Percentiles rank a stretch among this genome's conserved stretches.
Conservation (phyloP, 2,329 filamentous ascomycete species). For the Hymenoscyphus occultus region DNA sequence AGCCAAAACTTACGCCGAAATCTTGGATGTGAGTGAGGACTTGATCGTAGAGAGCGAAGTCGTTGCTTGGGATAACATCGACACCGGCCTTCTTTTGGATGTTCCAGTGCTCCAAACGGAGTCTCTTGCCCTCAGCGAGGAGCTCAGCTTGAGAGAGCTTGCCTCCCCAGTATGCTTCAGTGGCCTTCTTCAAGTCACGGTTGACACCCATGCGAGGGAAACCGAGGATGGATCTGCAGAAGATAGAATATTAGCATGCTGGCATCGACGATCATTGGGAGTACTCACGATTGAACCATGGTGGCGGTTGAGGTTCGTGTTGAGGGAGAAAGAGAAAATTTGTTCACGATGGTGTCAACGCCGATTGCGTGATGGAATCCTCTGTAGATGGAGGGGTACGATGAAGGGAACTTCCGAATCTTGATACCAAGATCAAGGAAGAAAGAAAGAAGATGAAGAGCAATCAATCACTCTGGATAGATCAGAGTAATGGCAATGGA, state of each 20-base stretch:
- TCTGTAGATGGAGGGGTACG: slow-evolving; percentile 18
- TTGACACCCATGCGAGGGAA: slow-evolving; percentile 98
- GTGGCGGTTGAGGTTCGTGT: slow-evolving; percentile 36
- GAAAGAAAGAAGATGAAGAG: slow-evolving; percentile 11
- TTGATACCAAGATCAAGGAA: slow-evolving; percentile 10
- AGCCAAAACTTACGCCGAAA: slow-evolving; percentile 70
- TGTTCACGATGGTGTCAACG: slow-evolving; percentile 18
- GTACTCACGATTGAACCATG: slow-evolving; percentile 59
- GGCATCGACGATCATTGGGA: background rate
- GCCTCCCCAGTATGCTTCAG: slow-evolving; percentile 94
- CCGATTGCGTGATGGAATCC: slow-evolving; percentile 23
- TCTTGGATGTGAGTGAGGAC: slow-evolving; percentile 97
- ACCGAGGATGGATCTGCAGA: slow-evolving; percentile 69
- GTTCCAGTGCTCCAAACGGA: slow-evolving; percentile 97
- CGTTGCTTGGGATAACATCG: slow-evolving; percentile 97
- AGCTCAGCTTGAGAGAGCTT: slow-evolving; percentile 92
- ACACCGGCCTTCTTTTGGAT: slow-evolving; percentile 99
- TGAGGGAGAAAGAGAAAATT: slow-evolving; percentile 22
- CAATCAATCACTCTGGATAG: slow-evolving; percentile 13
- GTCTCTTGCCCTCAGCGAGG: slow-evolving; percentile 91
- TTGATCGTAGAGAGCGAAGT: slow-evolving; percentile 99
- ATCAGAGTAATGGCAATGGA: slow-evolving; percentile 10
- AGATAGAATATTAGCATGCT: slow-evolving; percentile 18
- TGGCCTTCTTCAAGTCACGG: slow-evolving; percentile 99
- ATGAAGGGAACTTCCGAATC: slow-evolving; percentile 1